A percentile compares a stretch with the other conserved stretches of the same genome.
These are phyloP conservation scores for Curvularia verruculosa DNA, from an alignment of 2,329 filamentous ascomycete species.

Conservation along the genomic window DNA sequence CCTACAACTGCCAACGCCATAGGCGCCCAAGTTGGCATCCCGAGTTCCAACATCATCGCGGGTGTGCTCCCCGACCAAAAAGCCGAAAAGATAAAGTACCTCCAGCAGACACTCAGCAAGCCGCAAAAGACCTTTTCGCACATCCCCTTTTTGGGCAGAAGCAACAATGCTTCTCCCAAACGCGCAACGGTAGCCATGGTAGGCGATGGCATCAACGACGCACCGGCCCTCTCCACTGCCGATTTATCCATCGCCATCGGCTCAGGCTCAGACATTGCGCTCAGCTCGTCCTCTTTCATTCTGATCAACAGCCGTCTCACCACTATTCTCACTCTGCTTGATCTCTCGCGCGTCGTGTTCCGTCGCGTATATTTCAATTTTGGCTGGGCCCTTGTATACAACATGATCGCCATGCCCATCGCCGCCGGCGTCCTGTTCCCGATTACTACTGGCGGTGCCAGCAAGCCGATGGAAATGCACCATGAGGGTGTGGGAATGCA, in stretches of 20 bases:
- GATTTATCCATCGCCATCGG: slow-evolving; percentile 85
- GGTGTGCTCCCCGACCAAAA: slow-evolving; percentile 87
- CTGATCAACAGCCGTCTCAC: slow-evolving; percentile 73
- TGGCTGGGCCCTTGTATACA: slow-evolving; percentile 83
- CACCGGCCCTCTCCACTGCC: slow-evolving; percentile 77
- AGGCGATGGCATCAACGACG: slow-evolving; percentile 86
- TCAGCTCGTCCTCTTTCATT: slow-evolving; percentile 82
- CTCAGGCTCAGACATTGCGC: slow-evolving; percentile 80
- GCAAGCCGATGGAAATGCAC: slow-evolving; percentile 55
- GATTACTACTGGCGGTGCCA: slow-evolving; percentile 49
- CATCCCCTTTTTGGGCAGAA: slow-evolving; percentile 22
- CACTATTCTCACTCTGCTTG: slow-evolving; percentile 74
- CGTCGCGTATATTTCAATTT: slow-evolving; percentile 84
- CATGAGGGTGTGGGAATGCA: slow-evolving; percentile 41
- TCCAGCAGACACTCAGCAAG: slow-evolving; percentile 47
- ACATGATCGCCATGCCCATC: slow-evolving; percentile 76
- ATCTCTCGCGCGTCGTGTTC: slow-evolving; percentile 74
- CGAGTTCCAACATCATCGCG: slow-evolving; percentile 75
- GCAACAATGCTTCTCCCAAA: slow-evolving; percentile 10
- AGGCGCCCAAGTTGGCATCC: slow-evolving; percentile 76
- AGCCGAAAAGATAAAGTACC: slow-evolving; percentile 68
- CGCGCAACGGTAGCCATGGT: slow-evolving; percentile 77
- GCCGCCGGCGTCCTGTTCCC: slow-evolving; percentile 81
- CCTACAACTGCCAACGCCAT: slow-evolving; percentile 82
- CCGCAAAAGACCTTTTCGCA: slow-evolving; percentile 20